Conservation (phyloP, 2,329 filamentous ascomycete genomes). For the Pezizomycotina sp. region DNA sequence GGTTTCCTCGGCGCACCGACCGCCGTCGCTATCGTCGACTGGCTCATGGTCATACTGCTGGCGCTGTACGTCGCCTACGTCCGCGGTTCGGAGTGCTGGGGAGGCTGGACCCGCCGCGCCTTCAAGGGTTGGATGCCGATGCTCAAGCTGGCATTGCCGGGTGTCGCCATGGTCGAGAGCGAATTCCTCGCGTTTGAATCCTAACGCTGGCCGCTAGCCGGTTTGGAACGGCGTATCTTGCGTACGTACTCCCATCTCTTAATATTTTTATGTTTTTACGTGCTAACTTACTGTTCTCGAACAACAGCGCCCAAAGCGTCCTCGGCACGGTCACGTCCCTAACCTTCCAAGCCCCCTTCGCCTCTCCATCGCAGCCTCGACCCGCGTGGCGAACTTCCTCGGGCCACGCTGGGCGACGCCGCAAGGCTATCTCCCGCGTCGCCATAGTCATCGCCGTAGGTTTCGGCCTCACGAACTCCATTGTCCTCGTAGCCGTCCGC, state of each 20-base stretch:
- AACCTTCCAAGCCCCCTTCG: conserved; percentile 84
- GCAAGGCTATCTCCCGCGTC: conserved; percentile 50
- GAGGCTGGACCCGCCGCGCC: conserved; percentile 54
- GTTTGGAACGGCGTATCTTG: conserved; percentile 46
- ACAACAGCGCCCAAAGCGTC: conserved; percentile 76
- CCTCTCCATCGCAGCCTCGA: conserved; percentile 78
- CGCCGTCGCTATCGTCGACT: conserved; percentile 59
- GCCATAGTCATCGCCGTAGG: conserved; percentile 47
- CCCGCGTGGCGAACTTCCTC: conserved; percentile 79
- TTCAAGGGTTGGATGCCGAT: conserved; percentile 50
- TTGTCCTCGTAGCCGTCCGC: conserved; percentile 50
- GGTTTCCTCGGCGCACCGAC: conserved; percentile 68
- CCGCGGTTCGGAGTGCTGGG: conserved; percentile 62
- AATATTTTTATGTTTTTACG: conserved; percentile 34
- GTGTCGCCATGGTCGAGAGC: conserved; percentile 83
- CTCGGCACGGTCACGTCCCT: conserved; percentile 61
- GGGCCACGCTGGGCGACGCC: conserved; percentile 68
- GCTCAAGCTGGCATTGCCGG: conserved; percentile 69
- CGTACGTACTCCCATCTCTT: conserved; percentile 33
- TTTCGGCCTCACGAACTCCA: conserved; percentile 65
- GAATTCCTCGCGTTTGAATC: conserved; percentile 84
- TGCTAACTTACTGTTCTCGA: too few relatives aligned
- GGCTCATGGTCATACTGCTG: conserved; percentile 53
- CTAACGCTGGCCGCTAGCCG: conserved; percentile 68
- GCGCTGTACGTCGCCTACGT: conserved; percentile 58